Base-by-base conservation (phyloP, 352 stramenopile species). In the Pythium aristosporum region DNA sequence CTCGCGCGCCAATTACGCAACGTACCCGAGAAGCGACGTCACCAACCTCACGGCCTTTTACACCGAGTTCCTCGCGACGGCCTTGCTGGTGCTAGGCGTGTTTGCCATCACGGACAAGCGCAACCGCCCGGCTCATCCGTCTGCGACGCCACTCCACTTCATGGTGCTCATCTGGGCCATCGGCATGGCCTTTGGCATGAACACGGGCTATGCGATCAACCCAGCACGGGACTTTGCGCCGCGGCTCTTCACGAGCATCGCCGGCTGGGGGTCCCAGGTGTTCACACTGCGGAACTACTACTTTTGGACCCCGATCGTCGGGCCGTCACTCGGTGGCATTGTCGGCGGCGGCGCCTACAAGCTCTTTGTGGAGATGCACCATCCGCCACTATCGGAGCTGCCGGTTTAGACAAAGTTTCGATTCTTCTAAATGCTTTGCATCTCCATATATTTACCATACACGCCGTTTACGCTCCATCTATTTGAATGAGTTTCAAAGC, bases 291-390 rank as follows among this genome's bases (percentile, higher is more conserved):
- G 58, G 43, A 72, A 69, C 54, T 69, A 75, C 67, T 88, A 88
- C 77, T 88, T 88, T 59, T 87, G 75, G 77, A 80, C 82, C 41
- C 77, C 75, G 13, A 72, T 88, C 23, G 65, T 83, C 6, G 77
- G 65, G n/a, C 79, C 77, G 15, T 52, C 75, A 18, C 41, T 85
- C 1, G 79, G 46, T 34, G 75, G 75, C 10, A 57, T 84, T 4
- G 46, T 76, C 7, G 76, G 80, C 10, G 76, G 55, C n/a, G 76
- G 74, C 11, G 16, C 61, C 23, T 89, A 87, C 69, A 74, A 74
- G 42, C 41, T 85, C 8, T 72, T 79, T 8, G 69, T 89, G 11
- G 65, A 81, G 60, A 82, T 80, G 28, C 77, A 89, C 53, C 53
- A 60, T 16, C 53, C 53, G 12, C 53, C 53, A 10, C 53, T 42